Percentiles rank a stretch among this genome's conserved stretches.
These are phyloP conservation scores for Chenopodium formosanum DNA, from an alignment of 148 eudicot species.

Conservation along the genomic window DNA sequence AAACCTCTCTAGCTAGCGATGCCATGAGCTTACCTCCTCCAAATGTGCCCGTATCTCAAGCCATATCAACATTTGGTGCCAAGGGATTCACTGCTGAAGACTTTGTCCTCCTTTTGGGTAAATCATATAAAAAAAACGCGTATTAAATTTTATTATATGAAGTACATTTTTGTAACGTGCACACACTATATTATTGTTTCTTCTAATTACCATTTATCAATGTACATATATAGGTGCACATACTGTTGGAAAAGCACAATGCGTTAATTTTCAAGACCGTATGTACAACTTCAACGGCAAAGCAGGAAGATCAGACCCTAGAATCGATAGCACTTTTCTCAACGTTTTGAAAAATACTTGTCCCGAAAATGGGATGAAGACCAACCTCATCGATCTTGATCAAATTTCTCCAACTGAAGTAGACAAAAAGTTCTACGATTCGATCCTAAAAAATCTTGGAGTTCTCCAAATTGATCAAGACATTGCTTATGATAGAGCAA, in stretches of 20 bases:
- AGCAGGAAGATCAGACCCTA: constrained; percentile 18
- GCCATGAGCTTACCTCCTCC: constrained; percentile 7
- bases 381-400: constrained; percentile 27
- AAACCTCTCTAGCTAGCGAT: background rate
- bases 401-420: constrained; percentile 32
- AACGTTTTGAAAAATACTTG: background rate
- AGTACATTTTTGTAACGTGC: too few species aligned
- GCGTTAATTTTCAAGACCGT: constrained; percentile 33
- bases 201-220: background rate
- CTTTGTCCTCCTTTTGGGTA: constrained; percentile 21
- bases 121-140: background rate
- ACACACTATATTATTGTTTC: background rate
- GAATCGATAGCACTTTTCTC: background rate
- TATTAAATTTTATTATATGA: too few species aligned
- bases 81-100: background rate
- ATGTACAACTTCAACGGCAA: constrained; percentile 39
- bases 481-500: constrained; percentile 37
- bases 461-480: constrained; percentile 50
- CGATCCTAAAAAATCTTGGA: constrained; percentile 17
- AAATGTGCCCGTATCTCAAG: background rate
- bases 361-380: background rate
- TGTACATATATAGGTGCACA: constrained; percentile 15
- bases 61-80: background rate
- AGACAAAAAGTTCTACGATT: constrained; percentile 40
- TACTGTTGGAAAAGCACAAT: constrained; percentile 50